Base-by-base conservation (phyloP, 345 rosid species). In the Linum tenue region DNA sequence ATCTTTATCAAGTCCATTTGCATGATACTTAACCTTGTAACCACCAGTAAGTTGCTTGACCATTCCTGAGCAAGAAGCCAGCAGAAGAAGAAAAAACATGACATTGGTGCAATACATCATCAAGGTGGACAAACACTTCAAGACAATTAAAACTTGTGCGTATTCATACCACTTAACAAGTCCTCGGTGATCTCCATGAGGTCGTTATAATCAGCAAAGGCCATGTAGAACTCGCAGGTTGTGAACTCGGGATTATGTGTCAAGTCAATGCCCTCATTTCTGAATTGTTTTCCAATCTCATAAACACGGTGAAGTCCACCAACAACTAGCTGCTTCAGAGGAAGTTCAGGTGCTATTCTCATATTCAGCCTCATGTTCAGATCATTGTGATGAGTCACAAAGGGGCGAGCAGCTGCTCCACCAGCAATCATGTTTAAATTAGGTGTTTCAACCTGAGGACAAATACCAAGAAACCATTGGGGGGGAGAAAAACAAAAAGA, bases 211-310 rank as follows among this genome's bases (percentile, higher is more conserved):
- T 91, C 99, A 0, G 96, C 97, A 59, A 64, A 95, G n/a, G 97
- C 99, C 99, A 91, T 91, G 68, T 95, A 95, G 77, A 95, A 95
- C 79, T 95, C 99, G 64, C 96, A 95, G 64, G 97, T 91, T 60
- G 99, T 91, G 79, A 91, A 95, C 79, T 95, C 97, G 9, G 99
- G 97, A 73, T 95, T 95, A 72, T 95, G 97, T 16, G 99, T 95
- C 80, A 95, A 72, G 77, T 95, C 99, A 70, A 91, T 95, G 12
- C 99, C 97, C 86, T 95, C 97, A 62, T 95, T 95, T 71, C 97
- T 84, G 64, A 95, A 91, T 70, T 95, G 99, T 72, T 95, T 95
- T 65, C 97, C 99, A 55, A 95, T 95, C 77, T 91, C 97, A 77
- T 86, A 95, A 48, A 89, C 97, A 66, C 96, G 86, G 0, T 87